Base-by-base conservation (phyloP, 768 basidiomycete species). In the Serendipita sp. region DNA sequence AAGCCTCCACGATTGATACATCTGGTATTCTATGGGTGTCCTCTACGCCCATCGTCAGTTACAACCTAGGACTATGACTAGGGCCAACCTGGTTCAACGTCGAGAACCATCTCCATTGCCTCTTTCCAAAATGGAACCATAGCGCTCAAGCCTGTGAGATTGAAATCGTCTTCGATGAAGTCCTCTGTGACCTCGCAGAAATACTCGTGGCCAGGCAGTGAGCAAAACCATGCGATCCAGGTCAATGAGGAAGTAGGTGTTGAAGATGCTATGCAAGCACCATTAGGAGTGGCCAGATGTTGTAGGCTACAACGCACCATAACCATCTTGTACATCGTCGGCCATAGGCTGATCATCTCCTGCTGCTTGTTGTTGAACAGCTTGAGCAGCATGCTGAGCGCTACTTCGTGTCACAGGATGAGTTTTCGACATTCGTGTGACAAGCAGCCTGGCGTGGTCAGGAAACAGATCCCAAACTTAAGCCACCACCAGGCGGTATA, bases 91-190 rank as follows among this genome's bases (percentile, higher is more conserved):
- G 96, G 92, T 76, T 99, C 96, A 63, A 98, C 95, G 76, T 99
- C 96, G 69, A 99, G 76, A 15, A 99, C 92, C 96, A 99, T 99
- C 78, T 99, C 96, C 87, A 99, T 89, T 51, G 96, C 96, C 74
- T 99, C 96, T 74, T 97, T 98, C 92, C 95, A 99, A 73, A 99
- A 99, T 5, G 96, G 96, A 16, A 98, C 96, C 85, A 94, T 85
- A 36, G 82, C 82, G 72, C 93, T 95, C 73, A 99, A 76, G 3
- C 96, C 96, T 3, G 96, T 99, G 44, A 99, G 79, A 77, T 99
- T 99, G 78, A 99, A 99, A 73, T 98, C 91, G 76, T 99, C 96
- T 74, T 98, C 92, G 74, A 99, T 98, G 75, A 98, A 99, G 73
- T 99, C 96, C 73, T 96, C 94, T 66, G 91, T 86, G 54, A 97